phyloP scores from a whole-genome alignment of 129 eudicot species.

The Kitagawia praeruptora region DNA sequence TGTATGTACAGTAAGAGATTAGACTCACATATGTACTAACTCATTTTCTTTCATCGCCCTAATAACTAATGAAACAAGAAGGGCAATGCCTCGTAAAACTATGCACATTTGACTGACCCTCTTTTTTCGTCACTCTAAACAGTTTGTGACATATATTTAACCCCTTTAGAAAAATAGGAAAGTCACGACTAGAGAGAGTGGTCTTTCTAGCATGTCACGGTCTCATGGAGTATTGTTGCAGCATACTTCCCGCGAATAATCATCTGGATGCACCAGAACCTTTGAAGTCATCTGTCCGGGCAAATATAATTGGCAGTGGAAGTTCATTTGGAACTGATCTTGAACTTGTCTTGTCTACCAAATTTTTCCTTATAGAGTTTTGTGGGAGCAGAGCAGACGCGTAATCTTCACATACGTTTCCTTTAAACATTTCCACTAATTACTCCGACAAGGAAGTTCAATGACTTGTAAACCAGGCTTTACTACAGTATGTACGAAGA shows the following conservation, averaged over 20 bases:
- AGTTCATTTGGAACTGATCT: not conserved
- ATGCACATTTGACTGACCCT: not conserved
- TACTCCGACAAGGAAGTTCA: not conserved
- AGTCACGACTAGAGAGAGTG: not conserved
- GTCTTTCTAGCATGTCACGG: not conserved
- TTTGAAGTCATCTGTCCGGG: not conserved
- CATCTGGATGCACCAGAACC: constrained; percentile 1
- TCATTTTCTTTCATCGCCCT: not conserved
- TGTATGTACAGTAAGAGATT: not conserved
- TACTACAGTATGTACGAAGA: constrained; percentile 20
- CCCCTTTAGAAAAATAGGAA: not conserved
- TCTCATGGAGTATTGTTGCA: not conserved
- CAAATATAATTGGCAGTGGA: not conserved
- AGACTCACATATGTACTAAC: too few species aligned
- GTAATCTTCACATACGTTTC: not conserved
- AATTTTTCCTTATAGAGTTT: not conserved
- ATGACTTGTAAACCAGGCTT: not conserved
- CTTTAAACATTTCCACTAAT: not conserved
- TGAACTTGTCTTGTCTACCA: not conserved
- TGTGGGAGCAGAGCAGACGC: constrained; percentile 2
- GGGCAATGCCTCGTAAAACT: not conserved
- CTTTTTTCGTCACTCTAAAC: not conserved
- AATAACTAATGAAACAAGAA: not conserved
- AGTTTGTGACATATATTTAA: not conserved
- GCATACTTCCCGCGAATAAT: too few species aligned